phyloP scores from a whole-genome alignment of 768 basidiomycete genomes.

The Pleurotus salmoneostramineus region DNA sequence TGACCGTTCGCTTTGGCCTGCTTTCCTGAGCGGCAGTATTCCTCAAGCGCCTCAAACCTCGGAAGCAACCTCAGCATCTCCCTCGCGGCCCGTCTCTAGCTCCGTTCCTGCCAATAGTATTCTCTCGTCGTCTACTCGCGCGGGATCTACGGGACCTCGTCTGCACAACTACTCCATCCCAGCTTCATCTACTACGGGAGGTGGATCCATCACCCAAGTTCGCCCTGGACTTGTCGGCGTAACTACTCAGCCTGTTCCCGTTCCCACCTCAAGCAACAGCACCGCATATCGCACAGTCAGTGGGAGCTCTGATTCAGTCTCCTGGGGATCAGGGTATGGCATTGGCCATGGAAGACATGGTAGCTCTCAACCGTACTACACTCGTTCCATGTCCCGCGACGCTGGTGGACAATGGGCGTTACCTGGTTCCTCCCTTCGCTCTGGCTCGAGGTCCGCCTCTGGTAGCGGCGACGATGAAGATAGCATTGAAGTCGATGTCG shows the following conservation, averaged over 20 bases:
- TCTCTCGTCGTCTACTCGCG: slow-evolving; percentile 18
- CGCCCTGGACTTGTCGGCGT: slow-evolving; percentile 52
- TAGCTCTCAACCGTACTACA: slow-evolving; percentile 20
- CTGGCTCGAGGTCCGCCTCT: slow-evolving; percentile 23
- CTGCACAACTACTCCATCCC: slow-evolving; percentile 65
- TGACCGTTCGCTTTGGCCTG: slow-evolving; percentile 91
- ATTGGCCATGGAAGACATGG: slow-evolving; percentile 22
- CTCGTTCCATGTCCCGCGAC: slow-evolving; percentile 13
- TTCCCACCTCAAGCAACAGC: neutral
- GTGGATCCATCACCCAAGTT: slow-evolving; percentile 49
- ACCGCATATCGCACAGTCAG: slow-evolving; percentile 21
- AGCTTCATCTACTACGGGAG: slow-evolving; percentile 22
- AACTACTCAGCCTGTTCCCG: slow-evolving; percentile 12
- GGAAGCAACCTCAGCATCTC: slow-evolving; percentile 11
- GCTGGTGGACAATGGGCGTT: slow-evolving; percentile 42
- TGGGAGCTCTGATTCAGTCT: slow-evolving; percentile 23
- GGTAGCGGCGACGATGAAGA: slow-evolving; percentile 28
- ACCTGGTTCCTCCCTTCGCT: slow-evolving; percentile 50
- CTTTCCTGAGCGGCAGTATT: slow-evolving; percentile 69
- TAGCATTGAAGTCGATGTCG: slow-evolving; percentile 23
- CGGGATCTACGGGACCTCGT: slow-evolving; percentile 46
- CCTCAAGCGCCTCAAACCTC: slow-evolving; percentile 47
- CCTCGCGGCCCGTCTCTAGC: slow-evolving; percentile 34
- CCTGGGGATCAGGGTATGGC: slow-evolving; percentile 21
- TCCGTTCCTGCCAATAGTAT: slow-evolving; percentile 43